A percentile compares a stretch with the other conserved stretches of the same genome.
These are phyloP conservation scores for Whalleya microplaca DNA, from an alignment of 2,329 filamentous ascomycete species.

Conservation along the genomic window DNA sequence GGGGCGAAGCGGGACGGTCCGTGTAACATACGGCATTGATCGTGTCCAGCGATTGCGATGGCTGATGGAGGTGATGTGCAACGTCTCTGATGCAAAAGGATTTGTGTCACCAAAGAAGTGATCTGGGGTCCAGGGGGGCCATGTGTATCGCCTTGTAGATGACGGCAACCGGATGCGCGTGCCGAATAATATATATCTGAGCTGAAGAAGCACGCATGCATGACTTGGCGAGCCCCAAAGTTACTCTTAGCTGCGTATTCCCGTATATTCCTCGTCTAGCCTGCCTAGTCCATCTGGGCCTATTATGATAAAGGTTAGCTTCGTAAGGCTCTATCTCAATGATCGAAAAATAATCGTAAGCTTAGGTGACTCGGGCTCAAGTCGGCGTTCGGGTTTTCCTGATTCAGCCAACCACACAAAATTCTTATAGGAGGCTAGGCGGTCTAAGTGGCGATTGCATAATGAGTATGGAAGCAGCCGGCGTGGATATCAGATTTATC, in stretches of 20 bases:
- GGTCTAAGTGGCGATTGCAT: neutral
- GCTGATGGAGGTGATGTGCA: slow-evolving; percentile 1
- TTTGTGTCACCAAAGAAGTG: neutral
- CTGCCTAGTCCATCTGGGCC: too few species aligned
- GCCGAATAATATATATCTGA: too few species aligned
- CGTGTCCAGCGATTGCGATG: neutral
- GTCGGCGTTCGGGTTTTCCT: neutral
- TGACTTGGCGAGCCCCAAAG: too few species aligned
- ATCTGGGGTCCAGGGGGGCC: neutral
- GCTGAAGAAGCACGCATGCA: too few species aligned
- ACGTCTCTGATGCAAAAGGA: slow-evolving; percentile 6
- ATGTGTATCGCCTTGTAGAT: slow-evolving; percentile 1
- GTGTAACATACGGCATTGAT: slow-evolving; percentile 7
- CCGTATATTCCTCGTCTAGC: too few species aligned
- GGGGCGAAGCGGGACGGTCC: slow-evolving; percentile 2
- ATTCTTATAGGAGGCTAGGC: neutral
- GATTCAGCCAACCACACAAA: neutral
- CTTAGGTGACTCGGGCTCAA: neutral
- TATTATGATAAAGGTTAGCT: too few species aligned
- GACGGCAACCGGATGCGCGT: neutral
- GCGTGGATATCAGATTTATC: neutral
- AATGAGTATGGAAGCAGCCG: neutral
- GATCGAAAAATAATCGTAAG: too few species aligned
- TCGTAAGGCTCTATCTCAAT: too few species aligned
- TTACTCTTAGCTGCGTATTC: too few species aligned